Base-by-base conservation (phyloP, 2,329 filamentous ascomycete genomes). In the Fusarium illudens region DNA sequence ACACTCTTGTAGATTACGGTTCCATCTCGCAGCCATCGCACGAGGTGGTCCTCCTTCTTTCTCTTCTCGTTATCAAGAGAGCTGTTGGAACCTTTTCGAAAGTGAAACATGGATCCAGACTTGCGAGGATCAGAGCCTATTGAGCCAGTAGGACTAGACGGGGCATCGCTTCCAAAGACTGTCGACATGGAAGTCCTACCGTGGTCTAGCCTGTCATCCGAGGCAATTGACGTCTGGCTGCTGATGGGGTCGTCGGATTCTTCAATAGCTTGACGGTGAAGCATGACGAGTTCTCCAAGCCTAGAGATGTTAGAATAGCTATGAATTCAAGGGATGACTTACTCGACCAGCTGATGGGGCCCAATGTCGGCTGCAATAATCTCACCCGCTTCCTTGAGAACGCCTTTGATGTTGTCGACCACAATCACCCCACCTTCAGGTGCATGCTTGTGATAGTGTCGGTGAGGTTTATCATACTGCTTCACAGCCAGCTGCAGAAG, bases 321-420 rank as follows among this genome's bases (percentile, higher is more conserved):
- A 7, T 27, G 8, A 30, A 29, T 36, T 8, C n/a, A 15, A 6
- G 8, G 3, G 7, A 54, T 39, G 6, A 81, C 85, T 78, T 75
- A 88, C 86, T 97, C 95, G 0, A 97, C 92, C 4, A 97, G 85
- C 71, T 96, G 90, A 46, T 89, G 85, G 0, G 92, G 89, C 20
- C 84, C 84, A 27, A 97, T 82, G 0, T 89, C 89, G 0, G 93
- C 92, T 68, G 93, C 88, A 10, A 96, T 90, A 49, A 98, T 83
- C 81, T 98, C 95, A 0, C 95, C 95, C 0, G 94, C 92, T 75
- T 97, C 93, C 71, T 90, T 89, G 42, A 97, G 77, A 46, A 91
- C 94, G 0, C 92, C 92, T 27, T 93, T 90, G 0, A 97, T 83
- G 10, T 91, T 94, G 74, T 93, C 91, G 6, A 93, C 91, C 6